A percentile compares a stretch with the other conserved stretches of the same genome.
phyloP scores from a whole-genome alignment of 2,329 filamentous ascomycete species.

The Aspergillus latus region DNA sequence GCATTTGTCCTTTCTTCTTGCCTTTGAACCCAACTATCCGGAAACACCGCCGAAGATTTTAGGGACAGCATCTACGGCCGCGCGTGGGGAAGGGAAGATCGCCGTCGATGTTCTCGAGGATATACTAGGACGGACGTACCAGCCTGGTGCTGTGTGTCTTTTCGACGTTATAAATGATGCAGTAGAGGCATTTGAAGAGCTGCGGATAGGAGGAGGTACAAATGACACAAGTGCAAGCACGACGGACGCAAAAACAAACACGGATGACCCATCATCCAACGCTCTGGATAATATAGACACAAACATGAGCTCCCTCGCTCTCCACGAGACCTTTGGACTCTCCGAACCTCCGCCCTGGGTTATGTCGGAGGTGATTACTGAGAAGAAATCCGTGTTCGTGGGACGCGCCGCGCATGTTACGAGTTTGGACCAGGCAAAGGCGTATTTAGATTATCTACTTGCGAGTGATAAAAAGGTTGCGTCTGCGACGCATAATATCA shows the following conservation, averaged over 20 bases:
- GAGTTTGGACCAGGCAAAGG: conserved; percentile 68
- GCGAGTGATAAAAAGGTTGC: conserved; percentile 80
- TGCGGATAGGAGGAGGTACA: conserved; percentile 45
- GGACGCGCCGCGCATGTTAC: conserved; percentile 71
- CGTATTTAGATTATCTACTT: conserved; percentile 72
- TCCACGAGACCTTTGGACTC: conserved; percentile 32
- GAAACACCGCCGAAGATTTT: conserved; percentile 69
- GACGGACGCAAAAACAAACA: background rate
- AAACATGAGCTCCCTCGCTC: conserved; percentile 28
- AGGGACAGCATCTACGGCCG: conserved; percentile 74
- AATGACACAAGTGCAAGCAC: conserved; percentile 1
- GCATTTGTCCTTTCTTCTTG: conserved; percentile 51
- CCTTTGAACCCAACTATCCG: conserved; percentile 75
- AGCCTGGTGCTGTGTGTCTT: conserved; percentile 75
- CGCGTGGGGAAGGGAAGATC: conserved; percentile 69
- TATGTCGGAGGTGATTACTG: conserved; percentile 69
- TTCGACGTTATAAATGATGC: conserved; percentile 82
- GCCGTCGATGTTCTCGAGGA: conserved; percentile 69
- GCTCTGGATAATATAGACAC: background rate
- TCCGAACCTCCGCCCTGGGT: conserved; percentile 63
- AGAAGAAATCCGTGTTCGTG: conserved; percentile 86
- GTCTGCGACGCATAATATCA: conserved; percentile 92
- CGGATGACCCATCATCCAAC: background rate
- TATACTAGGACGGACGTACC: conserved; percentile 67
- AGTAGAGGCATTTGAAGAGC: conserved; percentile 53